Percentiles rank a stretch among this genome's conserved stretches.
phyloP scores from a whole-genome alignment of 495 filamentous ascomycete genomes.

The Aspergillus bertholletiae region DNA sequence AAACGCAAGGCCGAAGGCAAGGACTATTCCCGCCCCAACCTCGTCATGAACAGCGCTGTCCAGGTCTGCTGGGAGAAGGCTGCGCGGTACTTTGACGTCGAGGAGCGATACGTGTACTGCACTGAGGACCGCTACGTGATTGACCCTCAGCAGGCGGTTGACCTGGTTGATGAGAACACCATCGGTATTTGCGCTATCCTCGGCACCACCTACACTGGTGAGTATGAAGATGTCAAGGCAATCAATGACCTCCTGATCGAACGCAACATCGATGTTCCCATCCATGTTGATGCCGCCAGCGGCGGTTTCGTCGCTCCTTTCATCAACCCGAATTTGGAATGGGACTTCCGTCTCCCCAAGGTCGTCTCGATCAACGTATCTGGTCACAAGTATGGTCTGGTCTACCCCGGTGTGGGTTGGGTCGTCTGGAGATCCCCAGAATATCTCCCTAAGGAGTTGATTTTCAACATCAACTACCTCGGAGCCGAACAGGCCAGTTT shows the following conservation, averaged over 20 bases:
- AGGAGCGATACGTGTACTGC: conserved; percentile 86
- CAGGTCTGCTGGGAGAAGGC: conserved; percentile 98
- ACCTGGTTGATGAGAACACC: conserved; percentile 90
- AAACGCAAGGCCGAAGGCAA: conserved; percentile 74
- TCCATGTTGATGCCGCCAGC: conserved; percentile 88
- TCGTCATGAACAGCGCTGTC: conserved; percentile 88
- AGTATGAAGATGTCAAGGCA: conserved; percentile 89
- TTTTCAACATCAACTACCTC: conserved; percentile 98
- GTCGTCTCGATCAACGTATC: conserved; percentile 91
- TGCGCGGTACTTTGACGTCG: conserved; percentile 86
- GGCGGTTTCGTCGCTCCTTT: conserved; percentile 92
- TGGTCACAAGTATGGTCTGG: conserved; percentile 80
- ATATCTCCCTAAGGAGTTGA: conserved; percentile 81
- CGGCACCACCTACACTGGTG: conserved; percentile 88
- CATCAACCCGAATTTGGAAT: conserved; percentile 68
- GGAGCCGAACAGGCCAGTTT: conserved; percentile 91
- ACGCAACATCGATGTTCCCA: conserved; percentile 69
- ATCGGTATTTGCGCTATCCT: conserved; percentile 90
- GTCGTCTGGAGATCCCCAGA: conserved; percentile 82
- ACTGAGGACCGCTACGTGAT: conserved; percentile 78
- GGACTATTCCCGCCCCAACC: conserved; percentile 71
- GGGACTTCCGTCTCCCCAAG: conserved; percentile 84
- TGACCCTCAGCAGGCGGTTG: conserved; percentile 77
- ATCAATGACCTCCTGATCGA: conserved; percentile 80
- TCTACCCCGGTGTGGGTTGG: conserved; percentile 89